phyloP scores from a whole-genome alignment of 768 basidiomycete species.

The Daedaleopsis nitida region DNA sequence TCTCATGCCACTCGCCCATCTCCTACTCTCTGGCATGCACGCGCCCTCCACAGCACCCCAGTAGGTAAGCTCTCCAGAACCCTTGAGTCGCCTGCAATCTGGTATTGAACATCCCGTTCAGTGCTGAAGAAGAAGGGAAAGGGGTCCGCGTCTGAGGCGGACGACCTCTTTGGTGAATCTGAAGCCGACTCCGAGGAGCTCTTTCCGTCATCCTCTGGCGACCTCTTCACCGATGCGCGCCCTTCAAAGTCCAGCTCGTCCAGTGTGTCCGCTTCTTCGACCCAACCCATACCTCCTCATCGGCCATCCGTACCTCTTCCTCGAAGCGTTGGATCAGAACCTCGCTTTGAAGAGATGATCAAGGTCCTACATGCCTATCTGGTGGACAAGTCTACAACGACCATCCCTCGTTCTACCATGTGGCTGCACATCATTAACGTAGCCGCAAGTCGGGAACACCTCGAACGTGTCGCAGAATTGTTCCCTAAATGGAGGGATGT shows the following conservation, averaged over 20 bases:
- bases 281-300: constrained; percentile 8
- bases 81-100: not conserved
- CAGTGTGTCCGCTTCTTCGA: not conserved
- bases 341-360: constrained; percentile 38
- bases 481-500: constrained; percentile 54
- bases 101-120: not conserved
- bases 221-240: constrained; percentile 7
- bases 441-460: constrained; percentile 50
- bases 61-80: constrained; percentile 1
- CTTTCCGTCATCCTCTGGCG: constrained; percentile 6
- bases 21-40: not conserved
- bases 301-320: constrained; percentile 12
- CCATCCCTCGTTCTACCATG: constrained; percentile 38
- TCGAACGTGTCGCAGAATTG: constrained; percentile 46
- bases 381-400: constrained; percentile 33
- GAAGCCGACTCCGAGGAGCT: constrained; percentile 17
- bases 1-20: not conserved
- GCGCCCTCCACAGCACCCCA: constrained; percentile 9
- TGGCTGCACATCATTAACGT: constrained; percentile 56
- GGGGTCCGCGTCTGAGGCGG: not conserved
- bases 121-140: constrained; percentile 21
- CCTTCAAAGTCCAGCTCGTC: not conserved
- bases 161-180: constrained; percentile 19
- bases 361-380: constrained; percentile 41
- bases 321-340: not conserved